These are phyloP conservation scores for Tolypocladium inflatum DNA, from an alignment of 2,329 filamentous ascomycete species.

Conservation along the genomic window DNA sequence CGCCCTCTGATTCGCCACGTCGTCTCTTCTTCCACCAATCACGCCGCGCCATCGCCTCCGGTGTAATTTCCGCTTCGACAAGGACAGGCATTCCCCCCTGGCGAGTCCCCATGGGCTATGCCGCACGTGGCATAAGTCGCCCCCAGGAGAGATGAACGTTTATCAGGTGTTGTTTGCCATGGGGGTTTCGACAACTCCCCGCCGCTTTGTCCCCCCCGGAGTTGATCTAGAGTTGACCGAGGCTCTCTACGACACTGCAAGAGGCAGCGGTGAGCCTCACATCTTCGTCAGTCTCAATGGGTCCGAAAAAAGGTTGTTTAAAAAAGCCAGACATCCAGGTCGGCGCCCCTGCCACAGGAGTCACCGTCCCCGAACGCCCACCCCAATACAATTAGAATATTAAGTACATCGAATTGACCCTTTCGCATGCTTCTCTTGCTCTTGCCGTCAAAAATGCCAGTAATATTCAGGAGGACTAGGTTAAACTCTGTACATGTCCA, in stretches of 20 bases:
- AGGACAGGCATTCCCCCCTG: neutral
- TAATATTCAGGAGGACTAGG: slow-evolving; percentile 26
- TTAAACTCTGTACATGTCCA: slow-evolving; percentile 29
- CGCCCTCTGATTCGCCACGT: neutral
- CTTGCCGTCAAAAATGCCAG: slow-evolving; percentile 13
- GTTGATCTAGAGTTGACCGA: neutral
- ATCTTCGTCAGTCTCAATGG: neutral
- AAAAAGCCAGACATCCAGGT: slow-evolving; percentile 12
- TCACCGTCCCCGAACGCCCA: slow-evolving; percentile 11
- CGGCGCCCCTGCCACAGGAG: slow-evolving; percentile 6
- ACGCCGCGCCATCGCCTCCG: neutral
- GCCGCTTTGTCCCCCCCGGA: neutral
- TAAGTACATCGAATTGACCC: slow-evolving; percentile 26
- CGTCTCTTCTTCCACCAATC: neutral
- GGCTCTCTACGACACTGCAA: neutral
- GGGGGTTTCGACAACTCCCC: neutral
- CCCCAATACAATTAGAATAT: slow-evolving; percentile 35
- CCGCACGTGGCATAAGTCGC: neutral
- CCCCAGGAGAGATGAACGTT: neutral
- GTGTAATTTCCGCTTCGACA: slow-evolving; percentile 2
- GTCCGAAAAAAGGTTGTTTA: slow-evolving; percentile 4
- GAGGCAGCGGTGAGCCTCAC: neutral
- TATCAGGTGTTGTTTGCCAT: neutral
- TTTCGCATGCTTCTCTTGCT: slow-evolving; percentile 4
- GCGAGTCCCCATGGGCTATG: neutral